Evolutionary conservation across 1,284 basidiomycete genomes (phyloP).

Genomic region (Cryptococcus sp.): DNA sequence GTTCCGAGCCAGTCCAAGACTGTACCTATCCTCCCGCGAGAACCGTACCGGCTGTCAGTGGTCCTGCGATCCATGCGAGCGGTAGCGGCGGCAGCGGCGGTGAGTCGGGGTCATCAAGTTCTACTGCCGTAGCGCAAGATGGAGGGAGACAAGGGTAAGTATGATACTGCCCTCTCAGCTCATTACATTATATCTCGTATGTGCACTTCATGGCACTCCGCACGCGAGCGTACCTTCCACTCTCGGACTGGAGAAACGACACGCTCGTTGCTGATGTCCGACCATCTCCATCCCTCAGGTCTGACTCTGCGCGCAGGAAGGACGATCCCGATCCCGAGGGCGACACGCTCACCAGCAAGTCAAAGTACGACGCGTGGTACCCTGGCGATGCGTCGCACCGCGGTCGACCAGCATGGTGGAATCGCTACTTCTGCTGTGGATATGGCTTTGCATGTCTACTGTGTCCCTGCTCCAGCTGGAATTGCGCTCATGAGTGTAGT

Average conservation of each 20-base stretch:
- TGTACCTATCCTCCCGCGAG: no score
- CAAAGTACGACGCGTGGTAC: constrained; percentile 35
- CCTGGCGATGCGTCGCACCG: constrained; percentile 33
- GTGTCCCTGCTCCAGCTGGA: constrained; percentile 38
- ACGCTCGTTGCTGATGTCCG: neutral
- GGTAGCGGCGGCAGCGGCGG: neutral
- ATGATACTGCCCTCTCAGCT: no score
- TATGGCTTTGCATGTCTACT: constrained; percentile 39
- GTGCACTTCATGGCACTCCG: neutral
- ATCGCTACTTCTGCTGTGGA: constrained; percentile 37
- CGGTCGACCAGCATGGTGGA: constrained; percentile 41
- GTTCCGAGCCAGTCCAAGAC: neutral
- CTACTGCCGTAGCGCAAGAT: neutral
- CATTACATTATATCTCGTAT: no score
- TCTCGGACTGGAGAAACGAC: neutral
- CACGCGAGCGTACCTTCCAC: neutral
- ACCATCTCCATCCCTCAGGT: neutral
- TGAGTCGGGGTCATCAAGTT: neutral
- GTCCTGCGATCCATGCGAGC: no score
- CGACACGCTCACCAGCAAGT: neutral
- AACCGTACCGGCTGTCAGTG: no score
- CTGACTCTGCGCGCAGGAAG: no score
- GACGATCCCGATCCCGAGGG: no score
- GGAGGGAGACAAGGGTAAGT: no score
- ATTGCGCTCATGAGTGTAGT: constrained; percentile 34